Evolutionary conservation across 1,139 yeast species (phyloP), one percentile per base, ranked within the genome.

Genomic region (Yamadazyma sp.): DNA sequence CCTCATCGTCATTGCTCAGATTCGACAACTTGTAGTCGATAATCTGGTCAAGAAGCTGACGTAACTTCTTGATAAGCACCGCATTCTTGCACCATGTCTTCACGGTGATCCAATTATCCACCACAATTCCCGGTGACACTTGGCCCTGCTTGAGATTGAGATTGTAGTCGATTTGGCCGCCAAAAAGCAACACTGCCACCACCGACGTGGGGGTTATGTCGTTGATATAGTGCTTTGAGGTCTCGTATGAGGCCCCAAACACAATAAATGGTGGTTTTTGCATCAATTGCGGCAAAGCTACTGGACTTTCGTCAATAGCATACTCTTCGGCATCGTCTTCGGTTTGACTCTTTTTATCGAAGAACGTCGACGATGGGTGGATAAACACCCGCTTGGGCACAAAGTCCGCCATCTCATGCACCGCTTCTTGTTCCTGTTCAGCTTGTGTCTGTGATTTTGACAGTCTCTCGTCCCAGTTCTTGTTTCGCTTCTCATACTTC

Each of bases 51-150:
- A 90, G 62, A 33, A 88, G 56, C 14, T 65, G 54, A 47, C 95
- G 68, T 37, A 92, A 62, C 41, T 84, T 77, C 44, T 86, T 86
- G 28, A 89, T 74, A 37, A 90, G 65, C 4, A 92, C 95, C 1
- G 94, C 97, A 53, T 90, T 88, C 50, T 94, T 85, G 47, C 96
- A 86, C 97, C 97, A 89, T 2, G 96, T 86, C 47, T 86, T 70
- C 25, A 92, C 68, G 7, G 95, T 89, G 23, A 86, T 61, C 96
- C 96, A 86, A 35, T 75, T 72, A 52, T 86, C 95, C 41, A 89
- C 56, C 20, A 83, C 73, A 40, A 83, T 70, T 34, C 89, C 88
- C 0, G 86, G 84, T 0, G 82, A 76, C 9, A 73, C 64, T 24
- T 54, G 57, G 3, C 66, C 66, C 1, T 67, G 63, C 2, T 61